Base-by-base conservation (phyloP, 148 eudicot species). In the Rhododendron williamsianum region DNA sequence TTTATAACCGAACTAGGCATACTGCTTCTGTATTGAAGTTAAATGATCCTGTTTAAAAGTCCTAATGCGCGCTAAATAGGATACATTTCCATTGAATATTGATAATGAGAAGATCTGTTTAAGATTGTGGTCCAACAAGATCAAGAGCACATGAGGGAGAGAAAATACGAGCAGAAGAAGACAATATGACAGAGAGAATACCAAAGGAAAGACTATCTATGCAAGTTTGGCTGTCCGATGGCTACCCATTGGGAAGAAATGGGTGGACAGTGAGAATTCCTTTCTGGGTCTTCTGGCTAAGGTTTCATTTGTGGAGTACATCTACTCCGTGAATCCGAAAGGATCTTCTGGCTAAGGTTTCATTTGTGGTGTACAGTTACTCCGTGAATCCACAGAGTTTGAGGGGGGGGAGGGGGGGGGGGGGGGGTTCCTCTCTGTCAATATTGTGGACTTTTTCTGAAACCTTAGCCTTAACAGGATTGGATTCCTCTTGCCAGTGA, bases 121-220 rank as follows among this genome's bases (percentile, higher is more conserved):
- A 23, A 10, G 52, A 7, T 2, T 79, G 38, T 79, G 82, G 82
- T 79, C 82, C 76, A 71, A 33, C 76, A 71, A 33, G 38, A 33
- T 27, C 81, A 78, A 78, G 82, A 79, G 82, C 63, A 79, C 82
- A 79, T 46, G 49, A 1, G 45, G 16, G 4, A 45, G 36, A 25
- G 60, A 48, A 27, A 78, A 27, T 27, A 78, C n/a, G 10, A 49
- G 60, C 82, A 79, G 58, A 79, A 49, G 63, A 79, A 27, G 82
- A 79, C 82, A 79, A 21, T 48, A 48, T 79, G 82, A 49, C 82
- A 49, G 63, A 52, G 27, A 78, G 54, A 79, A 76, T 6, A 18
- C 9, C 30, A 3, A 45, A 19, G 16, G 30, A 51, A 77, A 25
- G 38, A 58, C 7, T 51, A 15, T 27, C 41, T 16, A 25, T 25